A percentile compares a stretch with the other conserved stretches of the same genome.
Conservation (phyloP, 2,329 filamentous ascomycete genomes). For the Coniosporium uncinatum region DNA sequence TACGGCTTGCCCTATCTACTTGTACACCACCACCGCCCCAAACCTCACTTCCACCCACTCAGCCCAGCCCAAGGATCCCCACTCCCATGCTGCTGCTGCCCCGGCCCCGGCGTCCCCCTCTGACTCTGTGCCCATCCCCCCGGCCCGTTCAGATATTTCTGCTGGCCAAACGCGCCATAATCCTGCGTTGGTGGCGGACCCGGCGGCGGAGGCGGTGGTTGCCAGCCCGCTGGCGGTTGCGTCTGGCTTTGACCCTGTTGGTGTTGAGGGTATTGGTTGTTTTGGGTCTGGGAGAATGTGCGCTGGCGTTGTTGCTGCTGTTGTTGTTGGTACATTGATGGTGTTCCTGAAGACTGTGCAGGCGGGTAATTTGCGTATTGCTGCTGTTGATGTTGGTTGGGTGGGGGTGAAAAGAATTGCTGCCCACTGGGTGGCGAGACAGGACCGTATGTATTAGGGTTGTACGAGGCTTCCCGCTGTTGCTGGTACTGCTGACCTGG, state of each 20-base stretch:
- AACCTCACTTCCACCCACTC: constrained; percentile 62
- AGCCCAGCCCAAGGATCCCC: constrained; percentile 66
- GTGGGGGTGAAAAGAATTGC: constrained; percentile 42
- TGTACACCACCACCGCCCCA: no score
- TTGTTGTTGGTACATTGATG: constrained; percentile 34
- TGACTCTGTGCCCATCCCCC: constrained; percentile 46
- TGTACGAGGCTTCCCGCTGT: constrained; percentile 25
- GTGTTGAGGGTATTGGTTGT: constrained; percentile 29
- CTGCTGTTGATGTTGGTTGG: constrained; percentile 20
- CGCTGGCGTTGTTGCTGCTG: constrained; percentile 47
- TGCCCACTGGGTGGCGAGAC: constrained; percentile 52
- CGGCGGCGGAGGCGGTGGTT: constrained; percentile 62
- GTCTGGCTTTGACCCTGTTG: background rate
- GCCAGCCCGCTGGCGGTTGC: constrained; percentile 55
- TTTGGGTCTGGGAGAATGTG: constrained; percentile 47
- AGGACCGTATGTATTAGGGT: constrained; percentile 38
- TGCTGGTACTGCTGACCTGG: constrained; percentile 3
- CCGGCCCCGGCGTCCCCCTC: constrained; percentile 28
- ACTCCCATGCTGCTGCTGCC: constrained; percentile 25
- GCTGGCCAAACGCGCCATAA: constrained; percentile 32
- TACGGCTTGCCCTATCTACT: no score
- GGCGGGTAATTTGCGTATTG: constrained; percentile 21
- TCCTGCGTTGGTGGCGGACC: constrained; percentile 53
- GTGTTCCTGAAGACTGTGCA: constrained; percentile 19
- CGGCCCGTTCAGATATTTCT: constrained; percentile 38